phyloP scores from a whole-genome alignment of 495 filamentous ascomycete species.

The Antarctomyces pellizariae region DNA sequence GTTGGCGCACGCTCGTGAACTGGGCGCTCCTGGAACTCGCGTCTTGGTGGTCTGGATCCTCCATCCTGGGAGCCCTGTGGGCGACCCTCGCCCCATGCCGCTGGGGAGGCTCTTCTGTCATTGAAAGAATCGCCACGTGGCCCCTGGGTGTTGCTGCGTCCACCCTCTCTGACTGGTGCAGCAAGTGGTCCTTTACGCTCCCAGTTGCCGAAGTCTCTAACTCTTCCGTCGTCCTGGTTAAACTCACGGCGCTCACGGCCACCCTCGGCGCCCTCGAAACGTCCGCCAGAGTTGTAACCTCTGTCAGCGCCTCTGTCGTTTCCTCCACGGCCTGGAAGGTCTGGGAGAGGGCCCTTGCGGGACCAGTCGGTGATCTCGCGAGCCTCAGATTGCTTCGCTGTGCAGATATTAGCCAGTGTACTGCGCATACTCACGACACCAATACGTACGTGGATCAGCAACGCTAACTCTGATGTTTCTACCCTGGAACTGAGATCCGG shows the following conservation, averaged over 20 bases:
- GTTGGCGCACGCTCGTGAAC: slow-evolving; percentile 44
- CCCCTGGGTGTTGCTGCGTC: slow-evolving; percentile 39
- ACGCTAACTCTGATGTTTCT: slow-evolving; percentile 72
- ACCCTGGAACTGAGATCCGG: slow-evolving; percentile 58
- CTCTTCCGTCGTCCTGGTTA: slow-evolving; percentile 47
- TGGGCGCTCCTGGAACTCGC: slow-evolving; percentile 51
- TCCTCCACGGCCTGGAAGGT: slow-evolving; percentile 29
- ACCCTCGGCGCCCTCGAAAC: slow-evolving; percentile 24
- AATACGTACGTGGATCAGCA: slow-evolving; percentile 44
- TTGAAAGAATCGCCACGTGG: slow-evolving; percentile 19
- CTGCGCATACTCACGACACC: slow-evolving; percentile 7
- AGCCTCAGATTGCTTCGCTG: slow-evolving; percentile 20
- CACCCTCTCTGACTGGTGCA: slow-evolving; percentile 43
- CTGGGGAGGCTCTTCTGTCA: slow-evolving; percentile 46
- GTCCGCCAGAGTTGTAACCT: slow-evolving; percentile 15
- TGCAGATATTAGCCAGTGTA: slow-evolving; percentile 34
- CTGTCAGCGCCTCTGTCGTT: slow-evolving; percentile 26
- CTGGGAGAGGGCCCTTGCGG: slow-evolving; percentile 70
- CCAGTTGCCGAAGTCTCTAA: slow-evolving; percentile 80
- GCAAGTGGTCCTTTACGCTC: slow-evolving; percentile 85
- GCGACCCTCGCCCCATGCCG: slow-evolving; percentile 62
- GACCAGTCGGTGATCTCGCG: slow-evolving; percentile 65
- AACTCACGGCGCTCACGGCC: slow-evolving; percentile 23
- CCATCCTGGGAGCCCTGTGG: slow-evolving; percentile 31
- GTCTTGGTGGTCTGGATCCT: slow-evolving; percentile 58